Evolutionary conservation across 345 rosid genomes (phyloP).

Genomic region (Geranium brycei): DNA sequence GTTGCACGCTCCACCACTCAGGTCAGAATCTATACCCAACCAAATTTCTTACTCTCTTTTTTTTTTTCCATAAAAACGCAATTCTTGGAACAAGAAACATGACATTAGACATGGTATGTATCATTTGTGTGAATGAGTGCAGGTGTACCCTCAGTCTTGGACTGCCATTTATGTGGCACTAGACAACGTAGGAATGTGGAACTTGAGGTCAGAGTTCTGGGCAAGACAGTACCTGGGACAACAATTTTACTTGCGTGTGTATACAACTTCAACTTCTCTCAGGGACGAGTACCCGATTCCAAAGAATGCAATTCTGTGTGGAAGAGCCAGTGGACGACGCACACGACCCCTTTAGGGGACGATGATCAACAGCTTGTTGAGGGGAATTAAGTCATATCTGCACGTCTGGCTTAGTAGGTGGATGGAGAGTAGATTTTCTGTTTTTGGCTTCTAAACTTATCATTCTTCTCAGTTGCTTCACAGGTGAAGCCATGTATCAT

Average conservation of each 20-base stretch:
- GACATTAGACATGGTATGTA: background rate
- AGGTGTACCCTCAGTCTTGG: constrained; percentile 93
- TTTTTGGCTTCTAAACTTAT: constrained; percentile 1
- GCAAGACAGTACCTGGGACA: constrained; percentile 93
- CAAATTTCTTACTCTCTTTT: background rate
- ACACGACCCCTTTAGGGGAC: constrained; percentile 51
- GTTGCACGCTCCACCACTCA: constrained; percentile 64
- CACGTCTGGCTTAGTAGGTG: background rate
- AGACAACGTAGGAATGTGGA: constrained; percentile 98
- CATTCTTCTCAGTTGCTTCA: constrained; percentile 8
- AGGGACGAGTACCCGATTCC: constrained; percentile 90
- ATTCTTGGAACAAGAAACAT: background rate
- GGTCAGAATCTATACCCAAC: constrained; percentile 22
- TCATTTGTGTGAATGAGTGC: constrained; percentile 5
- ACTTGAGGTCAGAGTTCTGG: constrained; percentile 83
- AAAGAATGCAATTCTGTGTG: constrained; percentile 74
- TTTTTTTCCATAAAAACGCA: background rate
- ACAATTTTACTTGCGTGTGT: constrained; percentile 74
- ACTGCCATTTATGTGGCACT: constrained; percentile 73
- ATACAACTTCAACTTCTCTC: constrained; percentile 56
- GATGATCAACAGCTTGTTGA: background rate
- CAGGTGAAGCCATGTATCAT: constrained; percentile 1
- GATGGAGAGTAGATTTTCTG: constrained; percentile 18
- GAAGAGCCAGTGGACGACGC: constrained; percentile 55
- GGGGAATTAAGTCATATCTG: too few relatives aligned